phyloP scores from a whole-genome alignment of 768 basidiomycete genomes.

The Austroboletus eburneus region DNA sequence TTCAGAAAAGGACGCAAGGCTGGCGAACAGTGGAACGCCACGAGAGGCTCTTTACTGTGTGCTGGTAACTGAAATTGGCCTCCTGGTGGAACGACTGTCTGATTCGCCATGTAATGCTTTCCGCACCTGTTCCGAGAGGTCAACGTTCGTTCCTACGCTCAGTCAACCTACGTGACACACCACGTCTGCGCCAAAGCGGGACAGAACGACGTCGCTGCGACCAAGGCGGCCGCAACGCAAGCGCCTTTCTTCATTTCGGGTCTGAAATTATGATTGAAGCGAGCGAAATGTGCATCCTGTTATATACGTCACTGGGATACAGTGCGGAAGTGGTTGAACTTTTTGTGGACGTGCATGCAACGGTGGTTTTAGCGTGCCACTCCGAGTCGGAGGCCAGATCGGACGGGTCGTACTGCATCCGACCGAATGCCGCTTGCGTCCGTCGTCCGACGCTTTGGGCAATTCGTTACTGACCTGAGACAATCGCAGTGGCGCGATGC shows the following conservation, averaged over 20 bases:
- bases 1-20: constrained; percentile 45
- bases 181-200: constrained; percentile 25
- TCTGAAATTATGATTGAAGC: not conserved
- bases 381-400: no score
- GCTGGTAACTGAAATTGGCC: constrained; percentile 41
- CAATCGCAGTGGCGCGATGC: no score
- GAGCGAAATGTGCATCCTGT: not conserved
- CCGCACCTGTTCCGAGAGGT: constrained; percentile 38
- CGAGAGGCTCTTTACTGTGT: constrained; percentile 33
- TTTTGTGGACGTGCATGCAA: no score
- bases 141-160: not conserved
- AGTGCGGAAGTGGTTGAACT: no score
- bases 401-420: no score
- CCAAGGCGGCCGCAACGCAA: constrained; percentile 1
- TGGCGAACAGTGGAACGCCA: constrained; percentile 46
- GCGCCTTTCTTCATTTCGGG: constrained; percentile 15
- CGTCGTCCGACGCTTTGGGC: no score
- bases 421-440: no score
- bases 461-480: no score
- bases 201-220: constrained; percentile 10
- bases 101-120: constrained; percentile 42
- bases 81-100: constrained; percentile 41
- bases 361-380: no score
- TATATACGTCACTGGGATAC: not conserved
- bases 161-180: constrained; percentile 3